Evolutionary conservation across 495 filamentous ascomycete genomes (phyloP).

Genomic region (Daldinia bambusicola): DNA sequence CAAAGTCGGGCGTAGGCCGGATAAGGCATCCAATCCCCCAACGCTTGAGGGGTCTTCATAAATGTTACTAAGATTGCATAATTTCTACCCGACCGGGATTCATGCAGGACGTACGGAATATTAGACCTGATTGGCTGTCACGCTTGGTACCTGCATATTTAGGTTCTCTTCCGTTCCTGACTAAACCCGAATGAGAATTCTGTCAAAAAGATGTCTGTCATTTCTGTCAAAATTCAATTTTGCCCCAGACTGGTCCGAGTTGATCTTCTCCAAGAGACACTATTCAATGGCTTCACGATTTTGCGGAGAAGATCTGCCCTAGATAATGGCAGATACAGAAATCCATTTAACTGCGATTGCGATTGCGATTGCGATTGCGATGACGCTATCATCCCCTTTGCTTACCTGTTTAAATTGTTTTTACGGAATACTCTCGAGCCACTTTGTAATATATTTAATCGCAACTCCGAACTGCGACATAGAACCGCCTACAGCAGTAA

Average conservation of each 20-base stretch:
- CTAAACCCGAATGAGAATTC: constrained; percentile 30
- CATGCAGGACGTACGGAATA: neutral
- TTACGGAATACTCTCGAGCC: constrained; percentile 10
- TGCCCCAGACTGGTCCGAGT: constrained; percentile 43
- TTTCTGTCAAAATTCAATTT: constrained; percentile 26
- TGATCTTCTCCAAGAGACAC: constrained; percentile 21
- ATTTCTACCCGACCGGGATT: constrained; percentile 37
- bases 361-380: constrained; percentile 2
- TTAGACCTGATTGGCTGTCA: constrained; percentile 26
- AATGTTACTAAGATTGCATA: constrained; percentile 40
- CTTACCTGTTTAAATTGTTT: constrained; percentile 8
- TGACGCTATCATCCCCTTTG: constrained; percentile 18
- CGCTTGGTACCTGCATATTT: constrained; percentile 39
- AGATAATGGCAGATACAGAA: constrained; percentile 32
- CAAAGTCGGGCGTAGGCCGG: neutral
- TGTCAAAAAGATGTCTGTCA: neutral
- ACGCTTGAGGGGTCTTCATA: constrained; percentile 26
- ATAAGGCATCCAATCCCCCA: constrained; percentile 7
- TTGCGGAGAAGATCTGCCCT: constrained; percentile 45
- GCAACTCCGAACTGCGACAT: constrained; percentile 19
- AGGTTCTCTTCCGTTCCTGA: constrained; percentile 23
- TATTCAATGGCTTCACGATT: constrained; percentile 1
- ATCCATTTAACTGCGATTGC: constrained; percentile 42
- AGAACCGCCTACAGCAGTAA: constrained; percentile 28
- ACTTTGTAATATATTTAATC: no score